Conservation (phyloP, 2,329 filamentous ascomycete species). For the Hymenoscyphus linearis region DNA sequence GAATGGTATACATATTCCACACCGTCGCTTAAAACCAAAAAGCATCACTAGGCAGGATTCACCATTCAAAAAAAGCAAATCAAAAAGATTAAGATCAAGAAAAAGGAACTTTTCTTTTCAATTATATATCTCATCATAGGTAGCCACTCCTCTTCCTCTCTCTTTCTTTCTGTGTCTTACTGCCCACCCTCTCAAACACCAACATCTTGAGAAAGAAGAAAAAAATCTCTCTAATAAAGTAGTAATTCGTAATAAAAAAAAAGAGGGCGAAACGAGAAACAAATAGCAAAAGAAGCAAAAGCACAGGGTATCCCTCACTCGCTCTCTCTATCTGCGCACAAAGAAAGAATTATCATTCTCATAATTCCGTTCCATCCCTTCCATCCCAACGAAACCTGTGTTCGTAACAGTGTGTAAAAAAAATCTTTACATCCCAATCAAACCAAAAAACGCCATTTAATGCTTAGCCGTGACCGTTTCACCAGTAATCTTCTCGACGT, state of each 20-base stretch:
- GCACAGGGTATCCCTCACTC: no score
- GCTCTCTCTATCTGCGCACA: background rate
- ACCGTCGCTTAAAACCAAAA: no score
- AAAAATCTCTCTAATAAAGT: background rate
- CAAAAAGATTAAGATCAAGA: no score
- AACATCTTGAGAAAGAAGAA: background rate
- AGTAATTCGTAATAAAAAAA: background rate
- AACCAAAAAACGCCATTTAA: slow-evolving; percentile 41
- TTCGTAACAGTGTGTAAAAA: background rate
- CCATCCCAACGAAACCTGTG: background rate
- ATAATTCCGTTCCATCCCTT: background rate
- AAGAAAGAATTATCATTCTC: background rate
- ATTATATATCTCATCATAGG: no score
- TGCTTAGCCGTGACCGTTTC: slow-evolving; percentile 62
- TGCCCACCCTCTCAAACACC: background rate
- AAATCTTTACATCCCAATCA: background rate
- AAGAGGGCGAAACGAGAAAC: background rate
- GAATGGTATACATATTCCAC: no score
- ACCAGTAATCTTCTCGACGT: slow-evolving; percentile 62
- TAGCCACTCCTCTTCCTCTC: no score
- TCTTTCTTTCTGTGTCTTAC: no score
- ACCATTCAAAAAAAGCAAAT: no score
- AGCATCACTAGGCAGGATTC: no score
- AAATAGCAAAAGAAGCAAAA: no score
- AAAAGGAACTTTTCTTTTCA: no score